phyloP scores from a whole-genome alignment of 2,329 filamentous ascomycete genomes.

The Exutisphaerella laricina region DNA sequence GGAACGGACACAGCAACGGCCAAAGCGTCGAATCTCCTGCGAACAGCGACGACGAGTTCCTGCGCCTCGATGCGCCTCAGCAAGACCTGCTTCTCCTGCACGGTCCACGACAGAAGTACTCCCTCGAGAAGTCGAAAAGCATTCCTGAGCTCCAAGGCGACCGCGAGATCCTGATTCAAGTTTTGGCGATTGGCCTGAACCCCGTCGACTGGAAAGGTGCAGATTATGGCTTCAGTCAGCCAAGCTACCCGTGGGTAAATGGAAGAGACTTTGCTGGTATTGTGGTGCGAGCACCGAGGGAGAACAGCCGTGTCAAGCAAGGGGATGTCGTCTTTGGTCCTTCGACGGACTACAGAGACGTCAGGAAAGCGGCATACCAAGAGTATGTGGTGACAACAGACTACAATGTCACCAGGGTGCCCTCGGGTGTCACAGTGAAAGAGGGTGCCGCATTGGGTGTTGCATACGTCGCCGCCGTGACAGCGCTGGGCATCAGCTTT shows the following conservation, averaged over 20 bases:
- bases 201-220: slow-evolving; percentile 70
- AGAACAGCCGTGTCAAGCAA: slow-evolving; percentile 46
- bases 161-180: slow-evolving; percentile 57
- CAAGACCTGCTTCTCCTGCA: slow-evolving; percentile 34
- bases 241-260: slow-evolving; percentile 61
- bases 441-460: slow-evolving; percentile 62
- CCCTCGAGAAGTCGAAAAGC: slow-evolving; percentile 27
- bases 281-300: slow-evolving; percentile 47
- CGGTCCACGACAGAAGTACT: slow-evolving; percentile 33
- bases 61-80: slow-evolving; percentile 29
- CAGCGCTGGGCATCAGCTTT: slow-evolving; percentile 64
- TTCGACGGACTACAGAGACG: slow-evolving; percentile 68
- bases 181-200: slow-evolving; percentile 63
- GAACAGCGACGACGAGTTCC: slow-evolving; percentile 27
- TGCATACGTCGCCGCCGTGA: slow-evolving; percentile 62
- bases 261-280: slow-evolving; percentile 65
- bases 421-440: slow-evolving; percentile 47
- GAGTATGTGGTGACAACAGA: slow-evolving; percentile 60
- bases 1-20: slow-evolving; percentile 19
- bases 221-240: slow-evolving; percentile 66
- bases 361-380: slow-evolving; percentile 66
- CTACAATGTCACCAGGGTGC: slow-evolving; percentile 61
- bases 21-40: slow-evolving; percentile 1
- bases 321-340: slow-evolving; percentile 59
- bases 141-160: slow-evolving; percentile 33